These are phyloP conservation scores for Diatrype stigma DNA, from an alignment of 2,329 filamentous ascomycete genomes.

Conservation along the genomic window DNA sequence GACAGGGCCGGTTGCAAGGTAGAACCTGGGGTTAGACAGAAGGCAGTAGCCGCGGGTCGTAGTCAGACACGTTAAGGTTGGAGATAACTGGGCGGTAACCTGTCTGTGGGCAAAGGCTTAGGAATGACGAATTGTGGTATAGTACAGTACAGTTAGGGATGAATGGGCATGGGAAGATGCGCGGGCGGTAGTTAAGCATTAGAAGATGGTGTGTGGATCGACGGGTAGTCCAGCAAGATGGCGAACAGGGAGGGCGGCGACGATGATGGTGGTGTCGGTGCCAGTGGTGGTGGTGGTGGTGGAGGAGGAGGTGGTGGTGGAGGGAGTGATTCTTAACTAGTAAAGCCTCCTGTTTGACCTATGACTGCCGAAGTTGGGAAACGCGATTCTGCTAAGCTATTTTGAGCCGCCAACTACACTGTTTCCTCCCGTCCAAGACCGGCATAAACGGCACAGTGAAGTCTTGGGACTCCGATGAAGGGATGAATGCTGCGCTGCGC, in stretches of 20 bases:
- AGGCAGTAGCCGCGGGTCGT: conserved; percentile 21
- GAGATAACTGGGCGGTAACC: conserved; percentile 17
- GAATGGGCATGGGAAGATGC: conserved; percentile 3
- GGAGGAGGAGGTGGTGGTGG: neutral
- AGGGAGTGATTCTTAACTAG: too few species aligned
- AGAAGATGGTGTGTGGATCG: conserved; percentile 21
- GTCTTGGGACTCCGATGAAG: too few species aligned
- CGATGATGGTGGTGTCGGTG: neutral
- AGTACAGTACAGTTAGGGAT: conserved; percentile 6
- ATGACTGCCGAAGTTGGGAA: neutral
- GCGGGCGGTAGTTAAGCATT: conserved; percentile 10
- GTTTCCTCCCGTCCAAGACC: neutral
- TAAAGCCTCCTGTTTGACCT: neutral
- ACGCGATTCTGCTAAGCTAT: neutral
- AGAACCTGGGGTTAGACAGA: conserved; percentile 23
- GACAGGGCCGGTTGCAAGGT: conserved; percentile 22
- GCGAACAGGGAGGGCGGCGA: conserved; percentile 10
- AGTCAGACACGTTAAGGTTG: conserved; percentile 19
- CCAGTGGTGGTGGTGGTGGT: neutral
- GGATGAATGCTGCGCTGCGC: too few species aligned
- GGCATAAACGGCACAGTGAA: neutral
- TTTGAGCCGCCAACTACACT: neutral
- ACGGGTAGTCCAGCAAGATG: conserved; percentile 23
- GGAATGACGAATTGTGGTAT: neutral
- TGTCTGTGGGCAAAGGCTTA: neutral